Evolutionary conservation across 2,329 filamentous ascomycete genomes (phyloP), one percentile per base, ranked within the genome.

Genomic region (Colletotrichum lindemuthianum): DNA sequence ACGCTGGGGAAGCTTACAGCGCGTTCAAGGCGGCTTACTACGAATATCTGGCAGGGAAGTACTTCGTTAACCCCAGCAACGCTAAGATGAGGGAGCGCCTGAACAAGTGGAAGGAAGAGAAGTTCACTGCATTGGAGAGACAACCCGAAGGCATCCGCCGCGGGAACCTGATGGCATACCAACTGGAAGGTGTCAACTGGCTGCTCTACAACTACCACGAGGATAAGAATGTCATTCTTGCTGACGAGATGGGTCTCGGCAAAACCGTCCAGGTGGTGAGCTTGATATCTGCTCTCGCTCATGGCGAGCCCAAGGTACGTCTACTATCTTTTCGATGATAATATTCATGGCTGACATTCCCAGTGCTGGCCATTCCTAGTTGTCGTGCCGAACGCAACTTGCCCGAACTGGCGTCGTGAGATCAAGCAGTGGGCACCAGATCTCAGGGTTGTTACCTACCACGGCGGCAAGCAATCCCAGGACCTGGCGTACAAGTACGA

Each of bases 231-330:
- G 91, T 93, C 34, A 95, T 98, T 63, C 85, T 98, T 7, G 96
- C 96, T 0, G 96, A 99, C 73, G 96, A 99, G 74, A 99, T 99
- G 96, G 96, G 96, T 44, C 86, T 99, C 2, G 96, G 96, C 37
- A 99, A 99, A 80, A 99, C 96, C 0, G 92, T 99, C 37, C 96
- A 99, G 74, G 89, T 97, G 56, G 91, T 98, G 65, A 88, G 90
- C 3, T 86, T 97, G 67, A 85, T 98, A 65, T 88, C 92, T 1
- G 89, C 90, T 1, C 78, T 98, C 41, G 84, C 90, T 32, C 84
- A 90, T 66, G 85, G 89, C 55, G 77, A 78, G n/a, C 88, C 88
- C 6, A 81, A 86, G 69, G 78, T 78, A 72, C 69, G 70, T 37
- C 12, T 53, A 6, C 16, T 39, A 5, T 8, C 10, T 10, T 24